Conservation (phyloP, 1,284 basidiomycete species). For the Sporisorium exsertum region DNA sequence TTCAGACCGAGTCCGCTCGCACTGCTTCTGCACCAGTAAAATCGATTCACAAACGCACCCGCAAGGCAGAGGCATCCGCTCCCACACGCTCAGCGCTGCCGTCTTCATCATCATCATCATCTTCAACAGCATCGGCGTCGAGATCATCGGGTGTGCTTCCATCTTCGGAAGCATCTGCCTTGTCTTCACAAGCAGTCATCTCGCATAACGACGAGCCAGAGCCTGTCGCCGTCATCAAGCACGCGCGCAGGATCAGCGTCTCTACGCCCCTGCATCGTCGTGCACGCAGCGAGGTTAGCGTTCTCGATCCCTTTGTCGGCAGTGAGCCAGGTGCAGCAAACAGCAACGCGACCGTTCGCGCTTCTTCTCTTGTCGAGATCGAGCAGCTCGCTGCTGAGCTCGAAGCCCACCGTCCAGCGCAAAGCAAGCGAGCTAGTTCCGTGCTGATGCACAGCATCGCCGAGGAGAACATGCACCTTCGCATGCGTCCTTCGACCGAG, state of each 20-base stretch:
- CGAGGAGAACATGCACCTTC: slow-evolving; percentile 25
- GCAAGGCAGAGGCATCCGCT: slow-evolving; percentile 1
- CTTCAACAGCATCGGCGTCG: neutral
- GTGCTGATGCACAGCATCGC: slow-evolving; percentile 34
- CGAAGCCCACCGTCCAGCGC: slow-evolving; percentile 22
- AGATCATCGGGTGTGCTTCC: neutral
- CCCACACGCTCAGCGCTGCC: neutral
- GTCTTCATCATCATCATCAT: too few species aligned
- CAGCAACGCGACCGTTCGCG: slow-evolving; percentile 12
- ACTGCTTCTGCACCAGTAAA: neutral
- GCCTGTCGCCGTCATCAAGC: slow-evolving; percentile 14
- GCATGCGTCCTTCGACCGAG: slow-evolving; percentile 24
- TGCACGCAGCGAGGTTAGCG: slow-evolving; percentile 37
- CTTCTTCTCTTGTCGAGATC: slow-evolving; percentile 27
- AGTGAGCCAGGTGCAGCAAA: neutral
- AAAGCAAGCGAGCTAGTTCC: slow-evolving; percentile 15
- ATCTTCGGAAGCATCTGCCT: neutral
- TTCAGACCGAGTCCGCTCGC: slow-evolving; percentile 9
- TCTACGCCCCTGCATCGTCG: slow-evolving; percentile 40
- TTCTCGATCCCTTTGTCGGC: slow-evolving; percentile 27
- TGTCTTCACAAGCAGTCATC: slow-evolving; percentile 1
- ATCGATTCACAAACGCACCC: neutral
- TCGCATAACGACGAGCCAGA: slow-evolving; percentile 1
- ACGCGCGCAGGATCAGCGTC: slow-evolving; percentile 35
- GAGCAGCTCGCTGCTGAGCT: slow-evolving; percentile 34